Evolutionary conservation across 345 rosid species (phyloP).

Genomic region (Acer campestre): DNA sequence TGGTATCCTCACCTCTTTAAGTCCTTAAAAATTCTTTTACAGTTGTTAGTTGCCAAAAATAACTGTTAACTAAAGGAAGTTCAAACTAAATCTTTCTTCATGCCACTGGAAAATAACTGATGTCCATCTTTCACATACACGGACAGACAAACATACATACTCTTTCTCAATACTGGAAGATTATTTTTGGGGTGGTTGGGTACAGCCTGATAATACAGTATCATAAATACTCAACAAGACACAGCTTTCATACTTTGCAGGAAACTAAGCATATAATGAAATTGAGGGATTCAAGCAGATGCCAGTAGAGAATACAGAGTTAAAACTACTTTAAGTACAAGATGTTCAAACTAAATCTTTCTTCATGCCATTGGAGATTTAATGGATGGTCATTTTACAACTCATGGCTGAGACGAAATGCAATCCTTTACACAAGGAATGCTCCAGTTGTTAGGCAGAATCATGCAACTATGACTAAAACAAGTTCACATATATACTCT

Average conservation of each 20-base stretch:
- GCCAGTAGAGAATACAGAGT: background rate
- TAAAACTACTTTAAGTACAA: background rate
- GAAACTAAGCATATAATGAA: background rate
- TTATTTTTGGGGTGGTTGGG: too few species aligned
- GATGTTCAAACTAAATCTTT: background rate
- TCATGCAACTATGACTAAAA: background rate
- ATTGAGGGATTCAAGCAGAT: background rate
- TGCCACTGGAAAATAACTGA: too few species aligned
- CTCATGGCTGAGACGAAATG: background rate
- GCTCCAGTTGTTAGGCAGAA: background rate
- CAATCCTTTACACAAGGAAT: slow-evolving; percentile 2
- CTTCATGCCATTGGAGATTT: background rate
- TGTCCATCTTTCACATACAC: too few species aligned
- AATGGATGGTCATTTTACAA: background rate
- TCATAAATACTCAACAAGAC: background rate
- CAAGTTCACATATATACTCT: background rate
- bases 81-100: too few species aligned
- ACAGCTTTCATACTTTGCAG: background rate
- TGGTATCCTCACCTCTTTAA: too few species aligned
- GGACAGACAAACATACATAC: too few species aligned
- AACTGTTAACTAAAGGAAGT: too few species aligned
- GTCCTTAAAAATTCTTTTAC: too few species aligned
- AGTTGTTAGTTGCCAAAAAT: too few species aligned
- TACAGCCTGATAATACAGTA: background rate
- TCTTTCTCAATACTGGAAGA: too few species aligned